Base-by-base conservation (phyloP, 164 flowering plant genomes). In the Piper betle region DNA sequence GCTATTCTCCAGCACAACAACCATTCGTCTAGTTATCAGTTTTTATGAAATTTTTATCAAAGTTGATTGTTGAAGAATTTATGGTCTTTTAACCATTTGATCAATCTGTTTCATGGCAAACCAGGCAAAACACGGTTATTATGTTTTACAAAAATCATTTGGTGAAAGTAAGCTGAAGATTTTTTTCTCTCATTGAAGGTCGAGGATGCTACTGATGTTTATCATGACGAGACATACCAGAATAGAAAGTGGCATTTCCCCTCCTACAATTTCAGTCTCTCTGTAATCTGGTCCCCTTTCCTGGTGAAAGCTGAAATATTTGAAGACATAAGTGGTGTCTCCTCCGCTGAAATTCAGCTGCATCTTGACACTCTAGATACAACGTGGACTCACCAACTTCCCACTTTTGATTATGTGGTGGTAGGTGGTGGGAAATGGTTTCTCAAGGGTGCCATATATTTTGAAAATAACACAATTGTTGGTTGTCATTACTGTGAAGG, bases 371-470 rank as follows among this genome's bases (percentile, higher is more conserved):
- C 77, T 57, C 83, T 84, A 4, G 96, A 94, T 61, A 62, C 68
- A 41, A 74, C 69, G 55, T 94, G 99, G 99, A 74, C 72, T 1
- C 59, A 70, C 52, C 71, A 72, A 41, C 88, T 60, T 72, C 64
- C 66, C 18, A 76, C 62, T 61, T 71, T 84, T 17, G 84, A 94
- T 70, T 91, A 84, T 73, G 64, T 81, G 63, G 69, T 83, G 16
- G 77, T 91, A 62, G 80, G 93, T 1, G 91, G 81, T 18, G 99
- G 99, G 41, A 83, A 94, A 77, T 94, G 99, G 99, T 94, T 82
- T 65, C 84, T 88, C 60, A 94, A 91, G 74, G 68, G 88, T 6
- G 81, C 96, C 52, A 75, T 94, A 37, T 86, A 84, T 77, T 78
- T 81, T 53, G 88, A 88, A 73, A 81, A 91, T 55, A 55, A 78